Percentiles rank a stretch among this genome's conserved stretches.
phyloP scores from a whole-genome alignment of 164 flowering plant genomes.

The Sextonia rubra region DNA sequence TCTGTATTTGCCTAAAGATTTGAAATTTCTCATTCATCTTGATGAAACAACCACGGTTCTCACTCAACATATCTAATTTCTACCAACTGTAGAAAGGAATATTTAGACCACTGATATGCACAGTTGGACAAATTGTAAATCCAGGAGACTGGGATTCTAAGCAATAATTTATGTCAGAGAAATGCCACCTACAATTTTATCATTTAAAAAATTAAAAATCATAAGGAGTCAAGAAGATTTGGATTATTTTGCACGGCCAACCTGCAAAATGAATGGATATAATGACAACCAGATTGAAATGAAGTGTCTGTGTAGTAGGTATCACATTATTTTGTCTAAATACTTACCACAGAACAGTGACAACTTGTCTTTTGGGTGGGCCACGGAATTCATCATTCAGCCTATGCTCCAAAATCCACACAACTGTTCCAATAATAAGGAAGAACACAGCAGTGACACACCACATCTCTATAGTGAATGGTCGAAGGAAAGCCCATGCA shows the following conservation, averaged over 20 bases:
- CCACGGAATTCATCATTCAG: slow-evolving; percentile 39
- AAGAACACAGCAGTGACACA: slow-evolving; percentile 54
- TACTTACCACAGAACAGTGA: slow-evolving; percentile 32
- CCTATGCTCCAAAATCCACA: slow-evolving; percentile 40
- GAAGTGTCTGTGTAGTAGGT: background rate
- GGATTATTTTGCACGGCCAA: background rate
- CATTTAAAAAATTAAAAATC: background rate
- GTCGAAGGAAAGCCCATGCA: slow-evolving; percentile 77
- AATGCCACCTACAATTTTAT: background rate
- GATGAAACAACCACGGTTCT: background rate
- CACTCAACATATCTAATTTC: background rate
- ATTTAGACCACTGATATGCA: background rate
- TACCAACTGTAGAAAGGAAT: background rate
- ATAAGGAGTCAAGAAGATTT: background rate
- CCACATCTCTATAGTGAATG: slow-evolving; percentile 72
- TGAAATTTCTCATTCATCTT: background rate
- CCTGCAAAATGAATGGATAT: background rate
- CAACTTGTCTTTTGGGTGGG: slow-evolving; percentile 29
- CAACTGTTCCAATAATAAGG: slow-evolving; percentile 39
- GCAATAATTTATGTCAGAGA: background rate
- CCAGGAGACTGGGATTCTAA: background rate
- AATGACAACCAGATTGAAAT: background rate
- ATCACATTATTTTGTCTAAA: background rate
- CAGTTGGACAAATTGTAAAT: background rate
- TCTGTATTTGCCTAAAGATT: background rate